Evolutionary conservation across 2,329 filamentous ascomycete genomes (phyloP), one percentile per base, ranked within the genome.

Genomic region (Colletotrichum salicis): DNA sequence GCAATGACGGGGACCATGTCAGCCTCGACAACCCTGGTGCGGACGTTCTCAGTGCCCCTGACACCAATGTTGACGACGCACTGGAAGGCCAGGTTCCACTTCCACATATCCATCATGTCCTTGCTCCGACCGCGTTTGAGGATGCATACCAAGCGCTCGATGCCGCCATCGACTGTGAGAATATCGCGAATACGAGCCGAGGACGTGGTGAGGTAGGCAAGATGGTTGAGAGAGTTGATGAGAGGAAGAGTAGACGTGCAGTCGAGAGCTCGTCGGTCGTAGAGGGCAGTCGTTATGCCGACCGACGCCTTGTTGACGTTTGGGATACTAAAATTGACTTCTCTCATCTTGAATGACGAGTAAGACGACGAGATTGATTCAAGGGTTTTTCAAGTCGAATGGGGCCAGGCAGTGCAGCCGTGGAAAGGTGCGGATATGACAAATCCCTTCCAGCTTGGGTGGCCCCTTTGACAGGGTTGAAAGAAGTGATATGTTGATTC

Each of bases 81-180:
- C 83, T 98, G 96, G 82, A 99, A 99, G 64, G 96, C 96, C 74
- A 99, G 88, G 80, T 98, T 99, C 96, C 96, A 99, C 84, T 98
- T 98, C 96, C 96, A 99, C 94, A 97, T 97, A 82, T 98, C 96
- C 96, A 98, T 98, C 91, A 98, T 93, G 81, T 99, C 96, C 83
- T 95, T 97, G 84, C 94, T 98, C 80, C 96, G 90, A 74, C 96
- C 96, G 83, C 97, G 94, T 84, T 99, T 99, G 82, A 99, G 90
- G 79, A 99, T 98, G 88, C 95, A 98, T 80, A 99, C 94, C 76
- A 99, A 87, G 75, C 96, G 88, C 86, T 99, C 96, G 82, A 99
- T 96, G 74, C 96, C 96, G 83, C 96, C 96, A 93, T 99, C 96
- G 84, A 99, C 94, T 69, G 96, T 98, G 75, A 99, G 89, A 74